Percentiles rank a stretch among this genome's conserved stretches.
Conservation (phyloP, 331 rosid species). For the Spiraea crenata region DNA sequence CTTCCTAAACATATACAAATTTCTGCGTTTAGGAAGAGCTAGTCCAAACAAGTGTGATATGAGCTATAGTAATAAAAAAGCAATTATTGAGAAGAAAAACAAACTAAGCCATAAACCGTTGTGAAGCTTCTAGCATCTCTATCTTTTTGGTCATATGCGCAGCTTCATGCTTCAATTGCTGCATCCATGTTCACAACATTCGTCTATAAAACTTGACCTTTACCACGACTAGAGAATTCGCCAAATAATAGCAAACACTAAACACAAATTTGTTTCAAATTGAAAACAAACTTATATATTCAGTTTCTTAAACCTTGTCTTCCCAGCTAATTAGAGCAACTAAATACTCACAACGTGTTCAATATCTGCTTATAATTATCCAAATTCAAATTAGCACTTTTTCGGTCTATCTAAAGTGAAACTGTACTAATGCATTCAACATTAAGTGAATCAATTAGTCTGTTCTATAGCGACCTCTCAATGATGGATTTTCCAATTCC, state of each 20-base stretch:
- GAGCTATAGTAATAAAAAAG: neutral
- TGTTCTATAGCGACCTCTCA: neutral
- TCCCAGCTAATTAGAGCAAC: too few species aligned
- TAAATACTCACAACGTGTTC: neutral
- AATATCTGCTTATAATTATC: neutral
- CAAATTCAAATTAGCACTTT: too few species aligned
- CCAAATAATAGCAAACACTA: too few species aligned
- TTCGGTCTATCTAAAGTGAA: too few species aligned
- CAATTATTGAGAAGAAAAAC: constrained; percentile 1
- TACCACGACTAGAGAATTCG: too few species aligned
- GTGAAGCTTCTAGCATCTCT: constrained; percentile 45
- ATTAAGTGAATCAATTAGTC: too few species aligned
- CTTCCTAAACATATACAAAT: constrained; percentile 39
- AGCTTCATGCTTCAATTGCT: constrained; percentile 45
- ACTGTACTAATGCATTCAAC: too few species aligned
- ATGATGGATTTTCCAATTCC: neutral
- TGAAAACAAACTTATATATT: too few species aligned
- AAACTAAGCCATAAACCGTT: constrained; percentile 35
- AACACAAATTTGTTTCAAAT: too few species aligned
- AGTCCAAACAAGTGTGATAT: neutral
- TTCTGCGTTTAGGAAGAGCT: neutral
- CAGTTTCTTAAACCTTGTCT: too few species aligned
- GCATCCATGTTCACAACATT: neutral
- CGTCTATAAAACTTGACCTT: too few species aligned
- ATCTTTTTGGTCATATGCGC: constrained; percentile 39